These are phyloP conservation scores for Pyrenophora tritici-repentis DNA, from an alignment of 2,329 filamentous ascomycete species.

Conservation along the genomic window DNA sequence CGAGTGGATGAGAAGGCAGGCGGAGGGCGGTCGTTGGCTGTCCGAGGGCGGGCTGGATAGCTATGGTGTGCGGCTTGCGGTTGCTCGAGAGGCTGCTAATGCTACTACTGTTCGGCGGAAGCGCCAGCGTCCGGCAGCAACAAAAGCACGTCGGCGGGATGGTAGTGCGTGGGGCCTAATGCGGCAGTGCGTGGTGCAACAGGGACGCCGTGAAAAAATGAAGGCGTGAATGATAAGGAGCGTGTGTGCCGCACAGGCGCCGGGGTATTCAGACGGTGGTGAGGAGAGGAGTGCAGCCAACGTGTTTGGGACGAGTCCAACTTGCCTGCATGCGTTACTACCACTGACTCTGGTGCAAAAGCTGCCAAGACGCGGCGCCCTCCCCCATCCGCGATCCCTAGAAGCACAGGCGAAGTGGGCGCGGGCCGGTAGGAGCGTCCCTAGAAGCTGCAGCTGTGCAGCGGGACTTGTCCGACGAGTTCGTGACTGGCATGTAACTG, in stretches of 20 bases:
- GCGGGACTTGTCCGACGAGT: conserved; percentile 15
- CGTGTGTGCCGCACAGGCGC: conserved; percentile 12
- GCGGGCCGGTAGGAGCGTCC: conserved; percentile 23
- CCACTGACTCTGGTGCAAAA: conserved; percentile 12
- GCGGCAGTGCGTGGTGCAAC: neutral
- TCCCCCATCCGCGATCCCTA: conserved; percentile 21
- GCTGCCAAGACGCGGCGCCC: conserved; percentile 18
- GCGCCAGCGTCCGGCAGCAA: conserved; percentile 2
- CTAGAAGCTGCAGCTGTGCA: too few relatives aligned
- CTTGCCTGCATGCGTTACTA: conserved; percentile 12
- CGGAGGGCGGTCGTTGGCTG: neutral
- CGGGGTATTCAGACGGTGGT: conserved; percentile 22
- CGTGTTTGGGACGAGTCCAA: conserved; percentile 19
- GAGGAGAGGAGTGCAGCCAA: conserved; percentile 20
- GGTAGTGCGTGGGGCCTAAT: conserved; percentile 5
- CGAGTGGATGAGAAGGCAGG: neutral
- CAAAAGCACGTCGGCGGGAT: conserved; percentile 5
- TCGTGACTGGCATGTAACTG: conserved; percentile 11
- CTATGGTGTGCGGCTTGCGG: neutral
- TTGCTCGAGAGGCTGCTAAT: neutral
- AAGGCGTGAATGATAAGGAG: conserved; percentile 15
- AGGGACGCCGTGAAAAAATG: conserved; percentile 6
- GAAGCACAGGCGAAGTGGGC: conserved; percentile 9
- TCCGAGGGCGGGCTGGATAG: neutral
- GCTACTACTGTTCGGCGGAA: neutral